Conservation (phyloP, 768 basidiomycete species). For the Agaricus subrufescens region DNA sequence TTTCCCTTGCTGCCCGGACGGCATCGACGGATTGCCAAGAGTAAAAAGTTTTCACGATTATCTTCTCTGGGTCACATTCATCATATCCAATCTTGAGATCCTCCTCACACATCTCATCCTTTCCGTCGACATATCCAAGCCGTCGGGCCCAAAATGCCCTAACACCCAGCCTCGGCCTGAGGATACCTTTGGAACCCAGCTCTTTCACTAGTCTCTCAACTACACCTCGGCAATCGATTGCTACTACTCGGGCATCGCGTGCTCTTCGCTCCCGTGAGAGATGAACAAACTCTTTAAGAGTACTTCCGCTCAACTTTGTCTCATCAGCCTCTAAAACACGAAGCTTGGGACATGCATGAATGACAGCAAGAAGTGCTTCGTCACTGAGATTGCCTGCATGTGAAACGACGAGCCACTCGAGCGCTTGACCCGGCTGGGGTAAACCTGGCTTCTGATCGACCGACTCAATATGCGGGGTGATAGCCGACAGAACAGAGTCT, state of each 20-base stretch:
- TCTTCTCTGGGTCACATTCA: constrained; percentile 70
- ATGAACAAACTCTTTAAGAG: constrained; percentile 66
- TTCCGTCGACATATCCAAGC: constrained; percentile 64
- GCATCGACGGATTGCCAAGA: constrained; percentile 85
- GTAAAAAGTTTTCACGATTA: constrained; percentile 82
- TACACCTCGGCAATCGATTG: constrained; percentile 73
- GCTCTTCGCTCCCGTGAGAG: constrained; percentile 43
- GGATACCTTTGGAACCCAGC: constrained; percentile 33
- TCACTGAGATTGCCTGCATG: constrained; percentile 61
- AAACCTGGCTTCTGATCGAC: not conserved
- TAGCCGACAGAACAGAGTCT: constrained; percentile 59
- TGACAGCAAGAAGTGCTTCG: constrained; percentile 57
- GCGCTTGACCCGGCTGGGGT: constrained; percentile 53
- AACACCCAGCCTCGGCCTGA: constrained; percentile 71
- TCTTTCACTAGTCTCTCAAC: constrained; percentile 62
- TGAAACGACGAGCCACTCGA: constrained; percentile 73
- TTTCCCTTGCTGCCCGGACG: constrained; percentile 62
- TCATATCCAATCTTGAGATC: constrained; percentile 68
- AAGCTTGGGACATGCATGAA: constrained; percentile 58
- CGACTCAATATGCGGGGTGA: constrained; percentile 45
- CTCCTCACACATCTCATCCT: constrained; percentile 54
- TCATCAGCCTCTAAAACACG: constrained; percentile 73
- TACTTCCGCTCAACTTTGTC: constrained; percentile 60
- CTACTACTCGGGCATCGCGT: constrained; percentile 53
- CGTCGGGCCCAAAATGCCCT: constrained; percentile 68